Base-by-base conservation (phyloP, 306 rosid genomes). In the Corylus avellana region DNA sequence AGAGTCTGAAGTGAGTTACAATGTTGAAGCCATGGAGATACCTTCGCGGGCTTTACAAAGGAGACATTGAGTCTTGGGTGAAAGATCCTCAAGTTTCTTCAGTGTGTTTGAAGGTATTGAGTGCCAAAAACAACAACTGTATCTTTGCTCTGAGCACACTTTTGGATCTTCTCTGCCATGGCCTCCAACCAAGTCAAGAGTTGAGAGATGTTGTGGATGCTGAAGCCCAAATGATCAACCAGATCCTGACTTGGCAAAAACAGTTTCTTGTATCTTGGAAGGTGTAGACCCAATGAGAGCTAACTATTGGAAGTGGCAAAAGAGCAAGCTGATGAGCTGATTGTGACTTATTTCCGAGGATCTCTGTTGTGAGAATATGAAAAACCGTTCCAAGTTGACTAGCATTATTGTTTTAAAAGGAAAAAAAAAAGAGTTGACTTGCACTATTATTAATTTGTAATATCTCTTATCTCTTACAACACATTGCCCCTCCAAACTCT, bases 281-380 rank as follows among this genome's bases (percentile, higher is more conserved):
- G 78, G 50, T 12, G 77, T 86, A 4, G 98, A 92, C 79, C 90
- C 97, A 0, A 83, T 90, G 29, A 88, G 98, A 85, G 90, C 76
- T 58, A 86, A 91, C 87, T 94, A 94, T 75, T 94, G 98, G 97
- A 71, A 53, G 47, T 94, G 97, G 98, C 91, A 90, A 10, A 90
- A 84, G 84, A 87, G 84, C 70, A 86, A 77, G 84, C 88, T 90
- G 44, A 75, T 14, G 78, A 47, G 42, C 56, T 22, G 22, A 50
- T 79, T 49, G 51, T n/a, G 17, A 13, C 44, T 39, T 44, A 18
- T 37, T 46, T 5, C 48, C 49, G 9, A 46, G 49, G 32, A 29
- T 46, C 49, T 9, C 11, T 46, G 49, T 46, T 46, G 49, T 46
- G 49, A 46, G 49, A 46, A 46, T 46, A 46, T 7, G 1, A 46